Evolutionary conservation across 768 basidiomycete genomes (phyloP).

Genomic region (Hysterangium stoloniferum): DNA sequence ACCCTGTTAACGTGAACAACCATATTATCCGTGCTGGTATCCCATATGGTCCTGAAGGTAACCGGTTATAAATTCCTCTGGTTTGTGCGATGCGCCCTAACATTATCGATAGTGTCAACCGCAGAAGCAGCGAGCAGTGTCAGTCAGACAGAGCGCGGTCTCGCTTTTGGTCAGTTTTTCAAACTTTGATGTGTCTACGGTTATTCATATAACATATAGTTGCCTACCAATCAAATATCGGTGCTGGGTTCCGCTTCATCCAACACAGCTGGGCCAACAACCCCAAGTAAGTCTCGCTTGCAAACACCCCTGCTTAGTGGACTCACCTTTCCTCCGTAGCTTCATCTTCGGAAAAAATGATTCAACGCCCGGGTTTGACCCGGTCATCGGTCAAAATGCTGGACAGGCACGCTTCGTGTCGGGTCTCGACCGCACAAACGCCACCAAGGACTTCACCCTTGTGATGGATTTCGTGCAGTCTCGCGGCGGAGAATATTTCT

Average conservation of each 20-base stretch:
- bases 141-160: conserved; percentile 39
- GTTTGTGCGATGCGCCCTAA: too few species aligned
- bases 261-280: conserved; percentile 17
- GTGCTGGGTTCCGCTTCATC: conserved; percentile 26
- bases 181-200: neutral
- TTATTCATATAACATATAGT: conserved; percentile 5
- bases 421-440: conserved; percentile 20
- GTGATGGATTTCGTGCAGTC: conserved; percentile 31
- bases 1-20: conserved; percentile 10
- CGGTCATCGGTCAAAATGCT: conserved; percentile 32
- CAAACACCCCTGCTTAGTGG: neutral
- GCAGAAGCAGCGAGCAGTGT: conserved; percentile 28
- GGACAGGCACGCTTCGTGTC: conserved; percentile 13
- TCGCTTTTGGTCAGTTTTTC: conserved; percentile 32
- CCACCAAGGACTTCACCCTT: conserved; percentile 12
- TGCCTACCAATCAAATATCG: conserved; percentile 26
- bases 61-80: too few species aligned
- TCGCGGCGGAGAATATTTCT: conserved; percentile 48
- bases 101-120: conserved; percentile 30
- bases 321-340: conserved; percentile 22
- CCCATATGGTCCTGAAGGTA: conserved; percentile 42
- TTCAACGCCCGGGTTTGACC: conserved; percentile 35
- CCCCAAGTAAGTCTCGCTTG: neutral
- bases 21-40: conserved; percentile 44
- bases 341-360: conserved; percentile 9